Percentiles rank a stretch among this genome's conserved stretches.
These are phyloP conservation scores for Buxus sempervirens DNA, from an alignment of 164 flowering plant genomes.

Conservation along the genomic window DNA sequence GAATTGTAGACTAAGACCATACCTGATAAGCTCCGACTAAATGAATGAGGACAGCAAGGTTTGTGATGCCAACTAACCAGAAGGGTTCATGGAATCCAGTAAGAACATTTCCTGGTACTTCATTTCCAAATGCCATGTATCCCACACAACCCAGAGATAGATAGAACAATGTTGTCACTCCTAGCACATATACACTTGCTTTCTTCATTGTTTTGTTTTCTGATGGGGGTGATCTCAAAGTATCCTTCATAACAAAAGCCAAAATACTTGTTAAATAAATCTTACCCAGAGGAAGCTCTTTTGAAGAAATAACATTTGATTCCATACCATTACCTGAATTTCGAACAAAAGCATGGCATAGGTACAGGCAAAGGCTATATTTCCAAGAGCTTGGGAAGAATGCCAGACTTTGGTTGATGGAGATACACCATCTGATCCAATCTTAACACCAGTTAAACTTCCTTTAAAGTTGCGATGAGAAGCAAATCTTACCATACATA, in stretches of 20 bases:
- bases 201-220: constrained; percentile 39
- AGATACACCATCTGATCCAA: constrained; percentile 12
- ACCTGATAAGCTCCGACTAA: constrained; percentile 45
- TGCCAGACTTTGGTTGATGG: constrained; percentile 29
- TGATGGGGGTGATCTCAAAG: constrained; percentile 37
- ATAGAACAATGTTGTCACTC: constrained; percentile 23
- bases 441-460: constrained; percentile 17
- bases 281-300: too few relatives aligned
- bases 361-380: constrained; percentile 43
- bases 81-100: constrained; percentile 26
- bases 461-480: constrained; percentile 27
- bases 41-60: constrained; percentile 33
- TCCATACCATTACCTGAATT: constrained; percentile 31
- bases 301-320: too few relatives aligned
- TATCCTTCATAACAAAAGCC: constrained; percentile 22
- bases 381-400: constrained; percentile 38
- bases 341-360: constrained; percentile 35
- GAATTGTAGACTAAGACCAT: not conserved
- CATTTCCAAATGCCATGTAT: constrained; percentile 31
- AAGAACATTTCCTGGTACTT: constrained; percentile 31
- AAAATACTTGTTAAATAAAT: too few relatives aligned
- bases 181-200: constrained; percentile 25
- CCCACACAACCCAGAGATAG: constrained; percentile 28
- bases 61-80: constrained; percentile 36
- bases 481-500: constrained; percentile 23